Base-by-base conservation (phyloP, 805 yeast genomes). In the Lipomyces starkeyi region DNA sequence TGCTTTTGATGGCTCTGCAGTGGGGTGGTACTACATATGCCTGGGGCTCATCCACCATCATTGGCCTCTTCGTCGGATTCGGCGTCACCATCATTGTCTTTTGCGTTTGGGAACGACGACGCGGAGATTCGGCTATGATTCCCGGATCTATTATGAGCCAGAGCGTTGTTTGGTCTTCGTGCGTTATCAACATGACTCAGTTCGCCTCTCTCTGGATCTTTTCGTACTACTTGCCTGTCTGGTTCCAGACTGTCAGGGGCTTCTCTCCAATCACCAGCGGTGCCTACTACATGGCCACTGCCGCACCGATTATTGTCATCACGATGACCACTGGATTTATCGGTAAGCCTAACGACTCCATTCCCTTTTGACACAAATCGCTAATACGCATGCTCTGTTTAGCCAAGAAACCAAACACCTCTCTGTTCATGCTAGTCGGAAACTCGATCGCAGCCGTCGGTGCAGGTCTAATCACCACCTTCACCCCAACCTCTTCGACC, bases 121-220 rank as follows among this genome's bases (percentile, higher is more conserved):
- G 82, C 2, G 81, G 87, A 0, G 79, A 74, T 61, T 74, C 84
- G 32, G 88, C 89, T 3, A 83, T 85, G 85, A 77, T 86, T 60
- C 89, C 89, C 7, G 75, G 84, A 59, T 73, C 80, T 52, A 71
- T 84, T 49, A 81, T 85, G 77, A 78, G 75, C 58, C 74, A 75
- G 55, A 71, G 76, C 37, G 73, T 80, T 29, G 75, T 83, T 65
- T 71, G 81, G 58, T 68, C 80, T 35, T 77, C 81, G 61, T 68
- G 78, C 34, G 73, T 80, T 27, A 74, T 83, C 65, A 71, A 81
- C 59, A 67, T 80, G 37, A 77, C 81, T 61, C 68, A 78, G 37
- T 61, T 73, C 62, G 80, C 79, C 29, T 53, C 57, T 53, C 32
- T 14, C 29, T 53, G 57, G 32, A 27, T 54, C 35, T 27, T 27